Evolutionary conservation across 1,139 yeast species (phyloP).

Genomic region (Hemisphaericaspora xylanilytica): DNA sequence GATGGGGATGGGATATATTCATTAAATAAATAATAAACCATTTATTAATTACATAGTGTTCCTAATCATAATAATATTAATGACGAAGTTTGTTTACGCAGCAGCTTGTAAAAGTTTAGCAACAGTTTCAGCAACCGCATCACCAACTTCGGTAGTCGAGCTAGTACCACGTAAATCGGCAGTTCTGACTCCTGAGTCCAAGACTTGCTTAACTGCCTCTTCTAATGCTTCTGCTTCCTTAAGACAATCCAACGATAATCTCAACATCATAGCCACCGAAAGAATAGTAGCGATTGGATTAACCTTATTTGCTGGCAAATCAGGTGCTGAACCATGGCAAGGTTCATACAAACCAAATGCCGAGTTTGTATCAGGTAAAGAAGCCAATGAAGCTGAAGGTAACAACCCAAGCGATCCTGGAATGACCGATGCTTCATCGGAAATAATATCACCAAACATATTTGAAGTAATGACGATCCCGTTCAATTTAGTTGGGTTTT

Average conservation of each 20-base stretch:
- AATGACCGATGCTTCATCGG: conserved; percentile 96
- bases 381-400: conserved; percentile 95
- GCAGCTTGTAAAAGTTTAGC: conserved; percentile 47
- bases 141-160: conserved; percentile 87
- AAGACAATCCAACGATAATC: conserved; percentile 76
- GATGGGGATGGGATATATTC: too few relatives aligned
- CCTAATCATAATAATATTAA: too few relatives aligned
- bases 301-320: conserved; percentile 79
- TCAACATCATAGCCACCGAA: conserved; percentile 96
- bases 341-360: conserved; percentile 98
- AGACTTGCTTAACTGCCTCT: conserved; percentile 77
- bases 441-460: conserved; percentile 97
- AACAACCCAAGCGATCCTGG: conserved; percentile 95
- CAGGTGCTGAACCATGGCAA: conserved; percentile 98
- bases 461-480: conserved; percentile 91
- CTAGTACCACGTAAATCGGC: conserved; percentile 84
- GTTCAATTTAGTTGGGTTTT: conserved; percentile 84
- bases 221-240: conserved; percentile 89
- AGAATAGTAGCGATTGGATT: conserved; percentile 94
- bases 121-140: conserved; percentile 79
- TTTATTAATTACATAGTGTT: too few relatives aligned
- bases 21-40: too few relatives aligned
- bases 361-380: conserved; percentile 87
- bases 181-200: conserved; percentile 83
- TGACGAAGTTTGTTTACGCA: conserved; percentile 7